Evolutionary conservation across 2,329 filamentous ascomycete genomes (phyloP).

Genomic region (Sclerotinia subarctica): DNA sequence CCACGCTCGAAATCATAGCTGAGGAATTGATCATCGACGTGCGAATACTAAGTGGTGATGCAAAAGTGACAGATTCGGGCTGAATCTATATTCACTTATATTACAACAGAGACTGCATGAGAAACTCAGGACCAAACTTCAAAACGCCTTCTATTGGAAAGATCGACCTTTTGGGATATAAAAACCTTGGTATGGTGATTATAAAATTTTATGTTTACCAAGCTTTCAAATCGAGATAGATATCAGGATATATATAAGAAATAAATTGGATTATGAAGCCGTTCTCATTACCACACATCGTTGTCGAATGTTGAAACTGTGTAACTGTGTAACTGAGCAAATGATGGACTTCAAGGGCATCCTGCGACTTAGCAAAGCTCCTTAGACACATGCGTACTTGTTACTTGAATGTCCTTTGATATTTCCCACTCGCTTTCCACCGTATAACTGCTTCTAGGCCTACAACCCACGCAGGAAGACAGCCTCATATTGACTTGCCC

Average conservation of each 20-base stretch:
- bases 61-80: constrained; percentile 42
- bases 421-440: too few relatives aligned
- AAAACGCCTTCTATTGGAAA: constrained; percentile 26
- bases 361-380: too few relatives aligned
- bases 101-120: constrained; percentile 50
- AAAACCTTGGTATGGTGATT: not conserved
- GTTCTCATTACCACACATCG: too few relatives aligned
- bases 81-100: not conserved
- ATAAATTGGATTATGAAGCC: not conserved
- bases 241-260: not conserved
- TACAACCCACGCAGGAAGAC: too few relatives aligned
- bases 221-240: not conserved
- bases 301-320: too few relatives aligned
- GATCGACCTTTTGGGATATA: not conserved
- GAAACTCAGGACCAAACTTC: constrained; percentile 50
- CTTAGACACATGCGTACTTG: too few relatives aligned
- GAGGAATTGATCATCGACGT: constrained; percentile 45
- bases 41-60: constrained; percentile 48
- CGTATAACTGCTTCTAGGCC: too few relatives aligned
- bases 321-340: too few relatives aligned
- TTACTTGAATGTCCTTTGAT: too few relatives aligned
- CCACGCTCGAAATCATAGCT: not conserved
- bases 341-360: too few relatives aligned
- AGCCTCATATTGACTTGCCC: too few relatives aligned
- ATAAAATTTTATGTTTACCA: not conserved